Percentiles rank a stretch among this genome's conserved stretches.
Evolutionary conservation across 75 land plant genomes (phyloP).

Genomic region (Pinus taeda): DNA sequence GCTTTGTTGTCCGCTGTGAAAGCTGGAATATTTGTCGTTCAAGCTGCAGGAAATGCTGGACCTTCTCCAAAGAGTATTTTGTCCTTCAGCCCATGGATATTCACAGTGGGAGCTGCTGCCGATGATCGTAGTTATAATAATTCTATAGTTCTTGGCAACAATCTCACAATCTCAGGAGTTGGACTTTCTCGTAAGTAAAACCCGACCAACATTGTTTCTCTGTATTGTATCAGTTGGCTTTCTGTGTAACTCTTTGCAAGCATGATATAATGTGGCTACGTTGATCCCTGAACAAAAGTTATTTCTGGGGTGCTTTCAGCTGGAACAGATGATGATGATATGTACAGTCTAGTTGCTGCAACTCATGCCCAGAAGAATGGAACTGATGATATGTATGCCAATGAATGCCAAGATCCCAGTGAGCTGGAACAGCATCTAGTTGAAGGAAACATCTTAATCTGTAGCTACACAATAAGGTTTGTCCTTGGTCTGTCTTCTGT

Average conservation of each 20-base stretch:
- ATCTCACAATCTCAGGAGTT: constrained; percentile 65
- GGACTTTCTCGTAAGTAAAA: constrained; percentile 82
- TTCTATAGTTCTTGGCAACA: constrained; percentile 69
- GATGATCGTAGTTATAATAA: constrained; percentile 77
- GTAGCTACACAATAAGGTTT: constrained; percentile 78
- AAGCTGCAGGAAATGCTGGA: constrained; percentile 97
- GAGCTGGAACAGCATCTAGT: constrained; percentile 35
- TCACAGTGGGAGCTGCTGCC: constrained; percentile 88
- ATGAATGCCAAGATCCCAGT: constrained; percentile 88
- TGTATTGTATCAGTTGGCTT: not conserved
- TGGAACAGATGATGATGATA: constrained; percentile 45
- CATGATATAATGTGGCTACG: not conserved
- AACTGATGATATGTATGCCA: constrained; percentile 54
- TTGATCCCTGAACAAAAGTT: not conserved
- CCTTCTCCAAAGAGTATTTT: constrained; percentile 74
- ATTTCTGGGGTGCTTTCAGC: constrained; percentile 36
- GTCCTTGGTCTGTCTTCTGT: constrained; percentile 76
- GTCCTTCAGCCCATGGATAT: constrained; percentile 98
- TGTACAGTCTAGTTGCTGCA: constrained; percentile 65
- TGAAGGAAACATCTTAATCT: constrained; percentile 75
- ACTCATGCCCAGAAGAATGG: constrained; percentile 64
- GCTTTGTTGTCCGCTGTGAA: constrained; percentile 82
- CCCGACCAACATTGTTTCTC: not conserved
- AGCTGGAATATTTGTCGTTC: constrained; percentile 89
- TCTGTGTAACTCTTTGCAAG: not conserved